A percentile compares a stretch with the other conserved stretches of the same genome.
Evolutionary conservation across 129 eudicot species (phyloP).

Genomic region (Flaveria trinervia): DNA sequence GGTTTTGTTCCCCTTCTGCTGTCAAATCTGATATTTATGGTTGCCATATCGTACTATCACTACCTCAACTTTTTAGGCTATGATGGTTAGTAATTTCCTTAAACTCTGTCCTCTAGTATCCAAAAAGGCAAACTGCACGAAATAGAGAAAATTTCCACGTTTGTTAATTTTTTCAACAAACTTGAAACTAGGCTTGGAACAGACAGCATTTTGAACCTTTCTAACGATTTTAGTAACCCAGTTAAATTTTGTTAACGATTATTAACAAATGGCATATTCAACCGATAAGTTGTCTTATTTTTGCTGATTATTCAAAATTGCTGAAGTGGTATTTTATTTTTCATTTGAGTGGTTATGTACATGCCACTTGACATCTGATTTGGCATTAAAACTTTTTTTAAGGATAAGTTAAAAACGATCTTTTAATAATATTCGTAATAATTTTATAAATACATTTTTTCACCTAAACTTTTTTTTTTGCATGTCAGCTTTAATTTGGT

Average conservation of each 20-base stretch:
- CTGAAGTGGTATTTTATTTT: background rate
- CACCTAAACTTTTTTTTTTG: background rate
- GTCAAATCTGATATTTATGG: slow-evolving; percentile 88
- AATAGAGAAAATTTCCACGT: background rate
- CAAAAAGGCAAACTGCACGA: background rate
- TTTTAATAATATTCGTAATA: background rate
- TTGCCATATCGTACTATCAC: slow-evolving; percentile 84
- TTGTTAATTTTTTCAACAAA: background rate
- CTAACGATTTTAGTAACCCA: background rate
- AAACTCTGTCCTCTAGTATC: background rate
- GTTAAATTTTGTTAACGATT: background rate
- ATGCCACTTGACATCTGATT: slow-evolving; percentile 8
- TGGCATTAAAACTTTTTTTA: background rate
- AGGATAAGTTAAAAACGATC: background rate
- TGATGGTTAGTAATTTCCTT: slow-evolving; percentile 61
- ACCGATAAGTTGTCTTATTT: background rate
- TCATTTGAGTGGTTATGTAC: background rate
- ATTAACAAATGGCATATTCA: background rate
- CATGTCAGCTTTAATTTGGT: background rate
- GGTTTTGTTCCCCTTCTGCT: slow-evolving; percentile 87
- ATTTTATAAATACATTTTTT: background rate
- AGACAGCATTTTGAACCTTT: background rate
- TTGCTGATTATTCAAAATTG: background rate
- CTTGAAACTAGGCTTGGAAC: background rate
- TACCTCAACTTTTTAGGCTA: slow-evolving; percentile 95